Evolutionary conservation across 2,329 filamentous ascomycete species (phyloP).

Genomic region (Diaporthe sp.): DNA sequence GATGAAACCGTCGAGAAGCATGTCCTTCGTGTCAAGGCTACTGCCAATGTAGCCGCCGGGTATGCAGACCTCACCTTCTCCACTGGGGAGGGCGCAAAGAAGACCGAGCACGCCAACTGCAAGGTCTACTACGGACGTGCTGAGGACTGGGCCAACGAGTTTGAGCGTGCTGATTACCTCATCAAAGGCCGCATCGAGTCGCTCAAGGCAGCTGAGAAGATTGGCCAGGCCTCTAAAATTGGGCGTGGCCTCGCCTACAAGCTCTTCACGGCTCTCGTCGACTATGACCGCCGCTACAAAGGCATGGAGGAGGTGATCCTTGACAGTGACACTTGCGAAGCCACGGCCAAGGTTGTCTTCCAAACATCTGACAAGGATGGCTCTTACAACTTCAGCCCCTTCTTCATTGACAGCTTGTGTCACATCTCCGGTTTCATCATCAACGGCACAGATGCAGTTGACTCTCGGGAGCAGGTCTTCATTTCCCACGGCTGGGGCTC

Average conservation of each 20-base stretch:
- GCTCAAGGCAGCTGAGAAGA: slow-evolving; percentile 69
- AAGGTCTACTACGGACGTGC: slow-evolving; percentile 70
- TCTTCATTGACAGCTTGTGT: slow-evolving; percentile 68
- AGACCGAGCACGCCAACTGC: slow-evolving; percentile 71
- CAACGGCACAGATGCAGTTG: slow-evolving; percentile 66
- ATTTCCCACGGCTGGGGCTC: slow-evolving; percentile 71
- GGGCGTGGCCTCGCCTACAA: slow-evolving; percentile 84
- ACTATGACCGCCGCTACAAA: slow-evolving; percentile 64
- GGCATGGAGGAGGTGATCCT: slow-evolving; percentile 71
- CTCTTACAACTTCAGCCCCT: slow-evolving; percentile 66
- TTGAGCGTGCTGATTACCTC: slow-evolving; percentile 75
- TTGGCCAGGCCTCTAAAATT: slow-evolving; percentile 77
- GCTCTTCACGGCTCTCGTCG: slow-evolving; percentile 66
- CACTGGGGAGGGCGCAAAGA: slow-evolving; percentile 67
- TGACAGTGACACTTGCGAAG: slow-evolving; percentile 55
- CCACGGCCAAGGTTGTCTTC: slow-evolving; percentile 56
- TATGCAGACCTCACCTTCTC: slow-evolving; percentile 67
- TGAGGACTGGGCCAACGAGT: slow-evolving; percentile 71
- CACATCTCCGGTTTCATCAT: slow-evolving; percentile 71
- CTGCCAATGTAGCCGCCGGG: slow-evolving; percentile 66
- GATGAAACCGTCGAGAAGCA: slow-evolving; percentile 59
- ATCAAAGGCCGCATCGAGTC: slow-evolving; percentile 71
- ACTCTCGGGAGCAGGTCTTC: slow-evolving; percentile 65
- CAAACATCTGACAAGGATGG: slow-evolving; percentile 59
- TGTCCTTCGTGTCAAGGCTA: slow-evolving; percentile 69